Base-by-base conservation (phyloP, 192 early-diverging fungal species). In the Rhizoclosmatium sp. region DNA sequence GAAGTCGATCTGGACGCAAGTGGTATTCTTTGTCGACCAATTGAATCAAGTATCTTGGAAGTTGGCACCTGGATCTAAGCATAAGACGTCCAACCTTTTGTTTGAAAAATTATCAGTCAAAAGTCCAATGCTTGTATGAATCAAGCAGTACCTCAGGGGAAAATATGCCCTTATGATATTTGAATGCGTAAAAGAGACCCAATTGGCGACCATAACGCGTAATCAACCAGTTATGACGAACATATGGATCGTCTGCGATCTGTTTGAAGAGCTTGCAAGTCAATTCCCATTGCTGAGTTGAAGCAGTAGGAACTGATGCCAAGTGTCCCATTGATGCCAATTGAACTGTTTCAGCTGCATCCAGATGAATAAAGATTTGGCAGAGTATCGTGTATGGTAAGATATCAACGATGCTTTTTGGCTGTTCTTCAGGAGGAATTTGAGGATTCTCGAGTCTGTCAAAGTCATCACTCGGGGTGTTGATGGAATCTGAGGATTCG, bases 41-140 rank as follows among this genome's bases (percentile, higher is more conserved):
- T 71, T 86, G 85, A 4, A 86, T 69, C 12, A 86, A 62, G 59
- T 83, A 86, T 46, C 85, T 65, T 2, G 82, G 85, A 23, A 86
- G 10, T 5, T 23, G 23, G 23, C 79, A 82, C 10, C 81, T 78
- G 21, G 46, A 5, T 4, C 71, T 51, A 3, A 84, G 21, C 81
- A 86, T 78, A 23, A 77, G 49, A 46, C 48, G 69, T n/a, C 61
- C 81, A 41, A 84, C 81, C 65, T 80, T 31, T 31, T n/a, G 47
- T 71, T n/a, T 19, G 16, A 68, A 54, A 49, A 7, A 56, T 23
- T 21, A 77, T n/a, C n/a, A 65, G 19, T 41, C 3, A 48, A 42
- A 67, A 47, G 39, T 51, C 31, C 9, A 1, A 12, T 31, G 9
- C 16, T 19, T 10, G 62, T 12, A 1, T 10, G 40, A 68, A 68